These are phyloP conservation scores for Aspergillus melleus DNA, from an alignment of 2,329 filamentous ascomycete species.

Conservation along the genomic window DNA sequence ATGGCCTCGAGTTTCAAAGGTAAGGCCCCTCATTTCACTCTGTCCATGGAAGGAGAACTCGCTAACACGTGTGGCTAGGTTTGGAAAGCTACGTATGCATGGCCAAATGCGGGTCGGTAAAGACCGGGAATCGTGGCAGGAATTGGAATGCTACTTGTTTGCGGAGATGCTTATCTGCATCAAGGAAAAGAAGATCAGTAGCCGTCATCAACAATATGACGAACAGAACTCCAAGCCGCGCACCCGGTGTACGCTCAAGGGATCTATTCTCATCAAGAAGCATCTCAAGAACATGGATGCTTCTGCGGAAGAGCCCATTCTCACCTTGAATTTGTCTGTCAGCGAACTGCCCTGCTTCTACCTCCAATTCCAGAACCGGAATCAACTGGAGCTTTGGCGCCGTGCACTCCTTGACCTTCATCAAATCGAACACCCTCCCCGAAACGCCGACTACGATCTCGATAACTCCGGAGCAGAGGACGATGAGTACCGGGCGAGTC, in stretches of 20 bases:
- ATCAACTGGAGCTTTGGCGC: constrained; percentile 84
- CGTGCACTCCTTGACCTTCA: constrained; percentile 84
- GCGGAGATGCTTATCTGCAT: constrained; percentile 99
- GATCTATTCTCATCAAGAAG: constrained; percentile 97
- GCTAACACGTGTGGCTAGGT: constrained; percentile 54
- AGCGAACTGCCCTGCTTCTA: constrained; percentile 92
- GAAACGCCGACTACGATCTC: constrained; percentile 74
- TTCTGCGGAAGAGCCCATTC: constrained; percentile 70
- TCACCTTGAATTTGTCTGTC: constrained; percentile 89
- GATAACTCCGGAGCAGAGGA: constrained; percentile 83
- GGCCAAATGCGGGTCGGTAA: constrained; percentile 92
- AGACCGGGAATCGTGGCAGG: constrained; percentile 95
- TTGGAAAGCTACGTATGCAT: constrained; percentile 87
- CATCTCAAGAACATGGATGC: constrained; percentile 88
- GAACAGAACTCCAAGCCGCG: constrained; percentile 57
- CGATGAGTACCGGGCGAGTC: constrained; percentile 70
- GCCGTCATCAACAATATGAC: constrained; percentile 62
- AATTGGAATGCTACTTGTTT: constrained; percentile 94
- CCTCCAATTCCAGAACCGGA: constrained; percentile 77
- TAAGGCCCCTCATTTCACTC: constrained; percentile 37
- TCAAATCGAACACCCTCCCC: constrained; percentile 60
- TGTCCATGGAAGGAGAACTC: background rate
- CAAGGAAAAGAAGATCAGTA: constrained; percentile 81
- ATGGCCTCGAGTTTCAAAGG: constrained; percentile 87
- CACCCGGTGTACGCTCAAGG: constrained; percentile 85